Base-by-base conservation (phyloP, 345 rosid genomes). In the Rhodomyrtus tomentosa region DNA sequence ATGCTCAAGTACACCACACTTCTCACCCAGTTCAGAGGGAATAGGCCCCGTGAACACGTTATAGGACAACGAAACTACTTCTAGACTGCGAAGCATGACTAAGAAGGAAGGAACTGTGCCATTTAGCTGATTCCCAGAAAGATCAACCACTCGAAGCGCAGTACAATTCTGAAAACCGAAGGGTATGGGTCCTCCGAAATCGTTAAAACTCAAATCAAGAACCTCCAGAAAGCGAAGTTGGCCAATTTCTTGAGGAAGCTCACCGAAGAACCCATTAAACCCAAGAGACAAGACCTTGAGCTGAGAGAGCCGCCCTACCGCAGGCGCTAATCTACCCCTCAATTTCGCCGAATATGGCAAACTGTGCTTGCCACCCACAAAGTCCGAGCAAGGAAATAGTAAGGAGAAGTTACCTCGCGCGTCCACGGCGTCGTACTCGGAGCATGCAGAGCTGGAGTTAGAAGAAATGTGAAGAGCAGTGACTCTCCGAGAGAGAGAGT, bases 181-280 rank as follows among this genome's bases (percentile, higher is more conserved):
- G 4, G 90, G 91, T 80, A 91, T 84, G 73, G 85, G 45, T 81
- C 93, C 91, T 38, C 56, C 20, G 68, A 91, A 88, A 81, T 83
- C 87, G 87, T 91, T 91, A 86, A 91, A 91, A 58, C 90, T 88
- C 91, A 91, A 85, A 89, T 91, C 93, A 84, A 91, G 93, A 87
- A 89, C 85, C 84, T 91, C 90, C 86, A 91, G 84, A 29, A 58
- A 53, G 32, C 82, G 62, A 85, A 89, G 90, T 80, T 86, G 80
- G 24, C 91, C 91, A 53, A 91, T 85, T 54, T 89, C 93, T 56
- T 14, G 18, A 56, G 93, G 91, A 84, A 91, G 73, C 72, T 86
- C 87, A 18, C 90, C 93, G n/a, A 13, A 84, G 49, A 91, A 91
- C 15, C 79, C 89, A 86, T 88, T 91, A 84, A 87, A 91, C 81